Evolutionary conservation across 2,329 filamentous ascomycete species (phyloP), one percentile per base, ranked within the genome.

Genomic region (Pseudocercospora pini-densiflorae): DNA sequence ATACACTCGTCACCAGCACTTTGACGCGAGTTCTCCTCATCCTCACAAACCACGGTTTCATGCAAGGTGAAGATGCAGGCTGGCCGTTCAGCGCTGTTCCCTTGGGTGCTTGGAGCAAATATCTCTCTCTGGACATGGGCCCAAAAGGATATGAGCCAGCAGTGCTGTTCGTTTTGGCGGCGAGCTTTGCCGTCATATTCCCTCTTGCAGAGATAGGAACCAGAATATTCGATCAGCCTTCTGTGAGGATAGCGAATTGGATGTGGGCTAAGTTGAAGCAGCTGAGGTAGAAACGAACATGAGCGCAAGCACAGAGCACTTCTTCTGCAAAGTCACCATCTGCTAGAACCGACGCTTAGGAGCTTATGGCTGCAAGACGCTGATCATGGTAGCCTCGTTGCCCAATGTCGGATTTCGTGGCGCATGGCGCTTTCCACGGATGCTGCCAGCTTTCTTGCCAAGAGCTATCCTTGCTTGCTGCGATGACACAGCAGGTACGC

Each of bases 1-100:
- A 90, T 67, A 88, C 88, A 0, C 87, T 87, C 0, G 76, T 90
- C 1, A 78, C 90, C 0, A 84, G 81, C 79, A 82, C 81, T 0
- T 61, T 90, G 1, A 88, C 87, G 0, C 87, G 91, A 29, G 58
- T 67, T 2, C 63, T 72, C 3, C 70, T 71, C 60, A 69, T 65
- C 61, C 62, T 72, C 7, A 68, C 66, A 29, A 70, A 68, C 23
- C 63, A 62, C 19, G 47, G 29, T 6, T 60, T 63, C 54, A 63
- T 68, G 12, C 57, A 54, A 12, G 68, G 65, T 36, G 53, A 60
- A 5, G 53, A 68, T 33, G 60, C 63, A 5, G 53, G 61, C 23
- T 68, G 65, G 69, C 63, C 63, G 8, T 65, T 49, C 51, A 59
- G 49, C 40, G 51, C 27, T 14, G 29, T 65, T 14, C 33, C 63